Evolutionary conservation across 306 rosid genomes (phyloP).

Genomic region (Quercus suber): DNA sequence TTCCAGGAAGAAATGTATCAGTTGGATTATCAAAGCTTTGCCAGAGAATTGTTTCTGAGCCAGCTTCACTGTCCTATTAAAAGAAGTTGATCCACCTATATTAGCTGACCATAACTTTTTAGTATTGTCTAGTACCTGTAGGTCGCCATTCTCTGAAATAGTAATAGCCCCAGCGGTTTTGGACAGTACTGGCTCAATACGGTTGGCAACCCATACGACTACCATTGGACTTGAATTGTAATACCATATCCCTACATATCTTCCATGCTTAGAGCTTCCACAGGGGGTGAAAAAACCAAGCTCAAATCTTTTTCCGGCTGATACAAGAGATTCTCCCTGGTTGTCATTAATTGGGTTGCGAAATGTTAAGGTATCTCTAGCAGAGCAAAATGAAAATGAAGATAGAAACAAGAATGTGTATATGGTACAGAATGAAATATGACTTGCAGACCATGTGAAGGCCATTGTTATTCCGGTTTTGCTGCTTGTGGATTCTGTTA

Average conservation of each 20-base stretch:
- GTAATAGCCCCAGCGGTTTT: constrained; percentile 15
- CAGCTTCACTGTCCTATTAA: not conserved
- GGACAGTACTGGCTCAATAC: not conserved
- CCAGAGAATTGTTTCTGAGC: constrained; percentile 20
- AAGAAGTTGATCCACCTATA: not conserved
- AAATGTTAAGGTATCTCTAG: not conserved
- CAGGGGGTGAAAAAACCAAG: constrained; percentile 39
- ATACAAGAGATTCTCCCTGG: constrained; percentile 17
- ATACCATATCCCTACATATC: constrained; percentile 48
- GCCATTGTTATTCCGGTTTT: no score
- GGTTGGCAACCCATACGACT: constrained; percentile 54
- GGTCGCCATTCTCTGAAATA: constrained; percentile 29
- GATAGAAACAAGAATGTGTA: not conserved
- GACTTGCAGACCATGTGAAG: no score
- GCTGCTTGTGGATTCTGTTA: no score
- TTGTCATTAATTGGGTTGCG: not conserved
- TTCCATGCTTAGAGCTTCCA: not conserved
- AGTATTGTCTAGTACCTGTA: constrained; percentile 1
- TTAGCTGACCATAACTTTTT: constrained; percentile 5
- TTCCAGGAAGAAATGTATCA: constrained; percentile 48
- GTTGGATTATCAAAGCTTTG: constrained; percentile 45
- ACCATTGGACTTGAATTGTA: not conserved
- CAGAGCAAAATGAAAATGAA: not conserved
- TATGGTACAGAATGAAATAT: no score
- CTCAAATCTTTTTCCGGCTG: constrained; percentile 19